Evolutionary conservation across 768 basidiomycete species (phyloP), one percentile per base, ranked within the genome.

Genomic region (Xanthoconium purpureum): DNA sequence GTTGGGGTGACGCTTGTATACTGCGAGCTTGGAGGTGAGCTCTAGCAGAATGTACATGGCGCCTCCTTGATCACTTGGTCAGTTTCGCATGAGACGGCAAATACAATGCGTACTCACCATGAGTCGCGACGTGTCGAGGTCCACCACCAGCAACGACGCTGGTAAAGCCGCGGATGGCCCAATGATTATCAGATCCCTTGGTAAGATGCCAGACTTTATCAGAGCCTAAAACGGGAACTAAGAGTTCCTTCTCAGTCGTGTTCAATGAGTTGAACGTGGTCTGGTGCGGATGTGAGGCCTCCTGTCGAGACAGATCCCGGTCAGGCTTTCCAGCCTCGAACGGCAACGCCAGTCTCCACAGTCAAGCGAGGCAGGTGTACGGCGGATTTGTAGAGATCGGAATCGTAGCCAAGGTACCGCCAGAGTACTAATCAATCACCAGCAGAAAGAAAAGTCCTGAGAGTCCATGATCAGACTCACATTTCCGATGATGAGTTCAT

Each of bases 281-380:
- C 63, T 93, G 88, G 72, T 94, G 92, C 0, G 89, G 88, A 66
- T 94, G 93, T 5, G 90, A 78, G 6, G 74, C 70, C 53, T 84
- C 80, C 66, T 94, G 93, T 35, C 92, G 80, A 18, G 80, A 79
- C 7, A 67, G 63, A 65, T 89, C 78, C 1, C 89, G 89, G 1
- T 91, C 89, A 0, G 76, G 74, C 1, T 81, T 84, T 14, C 64
- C 61, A 15, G 28, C 33, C 29, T 67, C 67, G 45, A 91, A 77
- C 3, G 71, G 67, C 24, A 72, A 40, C 43, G 74, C 66, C 30
- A 82, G 63, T 8, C 67, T 73, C 37, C 68, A 70, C 7, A 77
- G 63, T 11, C 68, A 54, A 7, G 72, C 54, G 0, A 72, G 61
- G 10, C 69, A 66, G 15, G 85, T 66, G 63, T 80, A 80, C 7